Evolutionary conservation across 768 basidiomycete species (phyloP), one percentile per base, ranked within the genome.

Genomic region (Boletus edulis): DNA sequence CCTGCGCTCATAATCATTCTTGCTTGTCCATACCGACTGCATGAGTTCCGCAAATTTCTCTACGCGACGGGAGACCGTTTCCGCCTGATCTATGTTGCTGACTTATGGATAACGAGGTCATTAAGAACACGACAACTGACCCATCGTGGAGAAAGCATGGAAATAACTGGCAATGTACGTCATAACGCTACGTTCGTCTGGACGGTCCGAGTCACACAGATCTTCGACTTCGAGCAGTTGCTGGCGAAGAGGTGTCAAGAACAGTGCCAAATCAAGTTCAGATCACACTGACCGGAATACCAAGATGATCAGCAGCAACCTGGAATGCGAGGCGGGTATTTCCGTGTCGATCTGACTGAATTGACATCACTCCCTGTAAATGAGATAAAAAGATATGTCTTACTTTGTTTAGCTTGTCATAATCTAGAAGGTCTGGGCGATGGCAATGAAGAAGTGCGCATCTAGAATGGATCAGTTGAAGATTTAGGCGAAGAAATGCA

Each of bases 371-470:
- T 46, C 43, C 14, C 51, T 14, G 27, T 12, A 44, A 31, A 44
- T 13, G 31, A 31, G 29, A 29, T 20, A 9, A 43, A 52, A 35
- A 44, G 32, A 40, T 39, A 17, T 4, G 22, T n/a, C 68, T 22
- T 57, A 85, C 89, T 81, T 95, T 95, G 76, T 95, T 78, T 34
- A 98, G 73, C 59, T 79, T 82, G 61, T 92, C 82, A 63, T 92
- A 99, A 72, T 98, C 91, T 44, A 99, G 70, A 37, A 99, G 75
- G 66, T 99, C 97, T 1, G 97, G 97, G 29, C 97, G 88, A 78
- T 99, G 97, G 41, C 89, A 91, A 67, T 99, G 97, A 59, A 99
- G 98, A 38, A 99, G 78, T 2, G 97, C 97, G 73, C 97, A 98
- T 65, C 96, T 98, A 61, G 5, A 42, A 47, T n/a, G 39, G 37